Evolutionary conservation across 495 filamentous ascomycete species (phyloP).

Genomic region (Schizothecium vesticola): DNA sequence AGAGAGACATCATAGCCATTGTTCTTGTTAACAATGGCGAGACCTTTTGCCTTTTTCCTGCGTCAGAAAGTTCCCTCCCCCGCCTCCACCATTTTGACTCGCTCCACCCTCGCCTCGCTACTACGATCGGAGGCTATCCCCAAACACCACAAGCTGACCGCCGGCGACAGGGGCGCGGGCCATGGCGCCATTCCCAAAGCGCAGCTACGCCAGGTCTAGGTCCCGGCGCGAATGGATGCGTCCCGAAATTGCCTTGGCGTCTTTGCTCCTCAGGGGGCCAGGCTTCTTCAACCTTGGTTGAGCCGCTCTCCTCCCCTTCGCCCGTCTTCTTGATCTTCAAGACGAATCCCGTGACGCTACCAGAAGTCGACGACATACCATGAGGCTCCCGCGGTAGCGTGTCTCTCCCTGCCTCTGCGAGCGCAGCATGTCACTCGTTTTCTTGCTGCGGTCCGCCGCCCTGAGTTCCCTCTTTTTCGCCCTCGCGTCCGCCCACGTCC

Average conservation of each 20-base stretch:
- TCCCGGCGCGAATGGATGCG: neutral
- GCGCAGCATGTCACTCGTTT: constrained; percentile 20
- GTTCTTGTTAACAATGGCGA: neutral
- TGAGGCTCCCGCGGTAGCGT: constrained; percentile 8
- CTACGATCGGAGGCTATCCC: neutral
- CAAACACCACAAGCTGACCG: neutral
- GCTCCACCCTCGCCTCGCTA: neutral
- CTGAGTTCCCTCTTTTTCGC: constrained; percentile 9
- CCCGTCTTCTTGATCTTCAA: neutral
- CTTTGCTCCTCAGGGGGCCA: neutral
- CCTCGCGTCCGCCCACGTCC: constrained; percentile 8
- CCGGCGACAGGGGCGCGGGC: neutral
- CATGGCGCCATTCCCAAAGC: neutral
- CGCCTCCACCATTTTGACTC: neutral
- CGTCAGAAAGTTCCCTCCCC: neutral
- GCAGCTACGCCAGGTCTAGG: neutral
- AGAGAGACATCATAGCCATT: neutral
- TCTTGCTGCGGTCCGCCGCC: constrained; percentile 13
- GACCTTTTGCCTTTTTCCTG: neutral
- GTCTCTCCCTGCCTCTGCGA: constrained; percentile 2
- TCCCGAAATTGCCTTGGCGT: neutral
- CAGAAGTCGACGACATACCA: neutral
- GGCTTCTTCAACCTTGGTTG: neutral
- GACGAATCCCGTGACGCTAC: neutral
- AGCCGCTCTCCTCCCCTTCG: neutral